phyloP scores from a whole-genome alignment of 768 basidiomycete genomes.

The Suillus occidentalis region DNA sequence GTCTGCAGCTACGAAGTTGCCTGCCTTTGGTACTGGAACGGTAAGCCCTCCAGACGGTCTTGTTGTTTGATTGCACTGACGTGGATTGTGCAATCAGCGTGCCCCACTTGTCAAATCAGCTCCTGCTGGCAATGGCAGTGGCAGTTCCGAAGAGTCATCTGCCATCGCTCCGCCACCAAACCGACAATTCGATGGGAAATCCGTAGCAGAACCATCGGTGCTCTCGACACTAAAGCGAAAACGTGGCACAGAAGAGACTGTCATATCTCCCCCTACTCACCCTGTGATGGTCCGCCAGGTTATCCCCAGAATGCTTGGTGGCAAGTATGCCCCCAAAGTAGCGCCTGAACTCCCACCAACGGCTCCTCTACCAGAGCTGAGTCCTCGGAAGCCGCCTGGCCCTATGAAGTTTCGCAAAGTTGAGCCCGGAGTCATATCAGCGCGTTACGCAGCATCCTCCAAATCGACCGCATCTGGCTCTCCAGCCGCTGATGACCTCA shows the following conservation, averaged over 20 bases:
- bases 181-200: background rate
- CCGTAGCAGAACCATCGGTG: constrained; percentile 3
- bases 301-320: constrained; percentile 33
- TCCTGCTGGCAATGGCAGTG: constrained; percentile 15
- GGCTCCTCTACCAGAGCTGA: constrained; percentile 13
- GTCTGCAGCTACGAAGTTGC: background rate
- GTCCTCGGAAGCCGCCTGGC: constrained; percentile 22
- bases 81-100: constrained; percentile 10
- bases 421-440: constrained; percentile 36
- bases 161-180: constrained; percentile 5
- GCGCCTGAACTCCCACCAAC: constrained; percentile 10
- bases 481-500: background rate
- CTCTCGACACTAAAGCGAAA: constrained; percentile 34
- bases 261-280: constrained; percentile 19
- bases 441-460: constrained; percentile 18
- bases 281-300: constrained; percentile 38
- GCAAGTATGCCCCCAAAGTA: constrained; percentile 28
- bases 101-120: constrained; percentile 13
- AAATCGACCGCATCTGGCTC: background rate
- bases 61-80: background rate
- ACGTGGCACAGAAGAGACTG: constrained; percentile 18
- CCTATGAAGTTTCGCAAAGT: constrained; percentile 41
- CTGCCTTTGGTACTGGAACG: constrained; percentile 5
- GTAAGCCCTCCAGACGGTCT: background rate
- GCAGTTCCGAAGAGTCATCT: constrained; percentile 12